Percentiles rank a stretch among this genome's conserved stretches.
Conservation (phyloP, 1,284 basidiomycete genomes). For the Tilletia indica region DNA sequence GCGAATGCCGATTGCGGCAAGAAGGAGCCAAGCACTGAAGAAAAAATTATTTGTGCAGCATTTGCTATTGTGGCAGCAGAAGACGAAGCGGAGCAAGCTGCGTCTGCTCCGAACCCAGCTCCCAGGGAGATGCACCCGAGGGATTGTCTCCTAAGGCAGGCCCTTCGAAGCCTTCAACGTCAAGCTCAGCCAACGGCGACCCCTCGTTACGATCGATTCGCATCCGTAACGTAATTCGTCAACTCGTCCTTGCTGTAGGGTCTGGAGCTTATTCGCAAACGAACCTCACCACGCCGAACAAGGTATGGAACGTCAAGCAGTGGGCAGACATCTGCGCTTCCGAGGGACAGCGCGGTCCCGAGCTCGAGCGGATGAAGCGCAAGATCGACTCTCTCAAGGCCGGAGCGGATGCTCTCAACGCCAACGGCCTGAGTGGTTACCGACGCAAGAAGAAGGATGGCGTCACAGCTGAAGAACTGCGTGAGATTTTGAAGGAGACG, state of each 20-base stretch:
- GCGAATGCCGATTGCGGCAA: too few relatives aligned
- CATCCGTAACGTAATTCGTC: conserved; percentile 51
- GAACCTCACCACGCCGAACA: conserved; percentile 48
- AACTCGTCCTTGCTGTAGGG: conserved; percentile 49
- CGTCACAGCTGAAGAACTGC: conserved; percentile 2
- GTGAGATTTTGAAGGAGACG: conserved; percentile 13
- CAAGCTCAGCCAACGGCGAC: neutral
- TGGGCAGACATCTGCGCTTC: conserved; percentile 47
- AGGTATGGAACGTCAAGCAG: conserved; percentile 52
- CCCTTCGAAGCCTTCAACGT: neutral
- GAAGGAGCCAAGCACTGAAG: too few relatives aligned
- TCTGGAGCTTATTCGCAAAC: conserved; percentile 53
- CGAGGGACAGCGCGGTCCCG: conserved; percentile 44
- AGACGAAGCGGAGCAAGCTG: too few relatives aligned
- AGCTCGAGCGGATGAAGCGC: conserved; percentile 48
- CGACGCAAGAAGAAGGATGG: conserved; percentile 32
- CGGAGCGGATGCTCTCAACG: neutral
- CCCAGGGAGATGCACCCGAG: neutral
- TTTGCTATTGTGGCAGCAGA: too few relatives aligned
- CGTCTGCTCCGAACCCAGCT: neutral
- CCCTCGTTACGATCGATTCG: conserved; percentile 39
- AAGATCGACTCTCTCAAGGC: conserved; percentile 34
- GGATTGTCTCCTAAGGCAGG: conserved; percentile 1
- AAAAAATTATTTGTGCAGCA: too few relatives aligned
- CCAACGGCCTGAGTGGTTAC: conserved; percentile 26